A percentile compares a stretch with the other conserved stretches of the same genome.
These are phyloP conservation scores for Purpureocillium lavendulum DNA, from an alignment of 2,329 filamentous ascomycete species.

Conservation along the genomic window DNA sequence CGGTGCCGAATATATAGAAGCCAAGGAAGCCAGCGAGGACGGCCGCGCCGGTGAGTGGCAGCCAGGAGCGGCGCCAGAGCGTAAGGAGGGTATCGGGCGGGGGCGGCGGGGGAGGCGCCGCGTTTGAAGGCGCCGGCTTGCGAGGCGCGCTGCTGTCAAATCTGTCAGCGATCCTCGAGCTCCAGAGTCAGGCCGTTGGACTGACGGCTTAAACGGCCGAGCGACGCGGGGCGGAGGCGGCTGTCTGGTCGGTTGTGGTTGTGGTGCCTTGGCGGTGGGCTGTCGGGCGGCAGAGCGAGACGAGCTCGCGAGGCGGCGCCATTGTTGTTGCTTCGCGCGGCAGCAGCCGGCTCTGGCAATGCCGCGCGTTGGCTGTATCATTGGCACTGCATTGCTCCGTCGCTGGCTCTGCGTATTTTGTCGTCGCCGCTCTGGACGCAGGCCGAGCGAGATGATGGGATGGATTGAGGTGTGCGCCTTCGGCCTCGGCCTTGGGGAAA, in stretches of 20 bases:
- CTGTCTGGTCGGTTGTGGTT: background rate
- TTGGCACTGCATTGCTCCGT: conserved; percentile 11
- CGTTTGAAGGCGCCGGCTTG: conserved; percentile 6
- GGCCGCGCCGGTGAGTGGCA: conserved; percentile 37
- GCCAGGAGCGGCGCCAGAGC: conserved; percentile 29
- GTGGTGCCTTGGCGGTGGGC: conserved; percentile 10
- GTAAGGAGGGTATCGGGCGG: conserved; percentile 23
- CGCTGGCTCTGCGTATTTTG: too few species aligned
- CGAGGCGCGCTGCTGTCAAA: too few species aligned
- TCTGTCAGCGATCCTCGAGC: too few species aligned
- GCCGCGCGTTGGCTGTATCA: conserved; percentile 21
- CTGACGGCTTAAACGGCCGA: conserved; percentile 22
- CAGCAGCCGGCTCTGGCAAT: conserved; percentile 10
- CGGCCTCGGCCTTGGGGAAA: too few species aligned
- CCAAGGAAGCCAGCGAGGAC: conserved; percentile 36
- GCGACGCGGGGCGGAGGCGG: conserved; percentile 10
- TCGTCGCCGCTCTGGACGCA: too few species aligned
- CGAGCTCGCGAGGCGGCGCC: conserved; percentile 22
- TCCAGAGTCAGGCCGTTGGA: background rate
- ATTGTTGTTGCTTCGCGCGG: conserved; percentile 9
- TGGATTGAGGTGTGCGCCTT: too few species aligned
- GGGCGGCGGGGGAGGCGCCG: conserved; percentile 13
- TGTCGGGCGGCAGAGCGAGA: conserved; percentile 14
- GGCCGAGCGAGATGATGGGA: too few species aligned
- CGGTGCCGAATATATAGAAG: conserved; percentile 35